A percentile compares a stretch with the other conserved stretches of the same genome.
These are phyloP conservation scores for Citrus sp. DNA, from an alignment of 345 rosid genomes.

Conservation along the genomic window DNA sequence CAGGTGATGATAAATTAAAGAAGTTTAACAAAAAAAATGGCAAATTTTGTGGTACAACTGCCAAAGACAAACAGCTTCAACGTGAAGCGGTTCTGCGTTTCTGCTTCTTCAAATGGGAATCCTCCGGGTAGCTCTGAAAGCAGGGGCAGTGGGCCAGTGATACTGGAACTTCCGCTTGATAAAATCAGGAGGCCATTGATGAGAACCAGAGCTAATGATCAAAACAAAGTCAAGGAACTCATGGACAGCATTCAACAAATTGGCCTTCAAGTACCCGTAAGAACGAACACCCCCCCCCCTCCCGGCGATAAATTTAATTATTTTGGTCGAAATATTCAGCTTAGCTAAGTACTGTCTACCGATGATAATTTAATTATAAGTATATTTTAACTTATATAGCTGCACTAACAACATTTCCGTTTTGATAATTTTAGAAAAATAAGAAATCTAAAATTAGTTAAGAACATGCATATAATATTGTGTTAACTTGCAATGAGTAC, in stretches of 20 bases:
- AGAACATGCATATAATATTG: not conserved
- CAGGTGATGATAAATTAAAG: not conserved
- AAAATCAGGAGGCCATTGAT: slow-evolving; percentile 80
- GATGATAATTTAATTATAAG: too few relatives aligned
- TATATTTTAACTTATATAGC: not conserved
- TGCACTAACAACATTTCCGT: too few relatives aligned
- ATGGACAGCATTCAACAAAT: slow-evolving; percentile 74
- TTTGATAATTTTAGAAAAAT: not conserved
- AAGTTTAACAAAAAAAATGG: slow-evolving; percentile 37
- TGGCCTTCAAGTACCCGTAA: slow-evolving; percentile 93
- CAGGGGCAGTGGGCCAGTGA: slow-evolving; percentile 51
- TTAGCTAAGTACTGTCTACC: not conserved
- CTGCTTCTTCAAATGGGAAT: slow-evolving; percentile 68
- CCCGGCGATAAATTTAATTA: not conserved
- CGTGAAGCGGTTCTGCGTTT: slow-evolving; percentile 52
- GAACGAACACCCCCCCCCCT: not conserved
- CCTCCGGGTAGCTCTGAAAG: slow-evolving; percentile 25
- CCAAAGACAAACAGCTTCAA: slow-evolving; percentile 23
- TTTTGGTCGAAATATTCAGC: not conserved
- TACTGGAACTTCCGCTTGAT: slow-evolving; percentile 67
- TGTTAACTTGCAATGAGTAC: not conserved
- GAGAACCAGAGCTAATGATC: slow-evolving; percentile 86
- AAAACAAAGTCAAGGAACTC: slow-evolving; percentile 72
- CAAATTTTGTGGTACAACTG: slow-evolving; percentile 45
- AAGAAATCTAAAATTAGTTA: not conserved